Evolutionary conservation across 164 flowering plant species (phyloP), one percentile per base, ranked within the genome.

Genomic region (Vitis rupestris): DNA sequence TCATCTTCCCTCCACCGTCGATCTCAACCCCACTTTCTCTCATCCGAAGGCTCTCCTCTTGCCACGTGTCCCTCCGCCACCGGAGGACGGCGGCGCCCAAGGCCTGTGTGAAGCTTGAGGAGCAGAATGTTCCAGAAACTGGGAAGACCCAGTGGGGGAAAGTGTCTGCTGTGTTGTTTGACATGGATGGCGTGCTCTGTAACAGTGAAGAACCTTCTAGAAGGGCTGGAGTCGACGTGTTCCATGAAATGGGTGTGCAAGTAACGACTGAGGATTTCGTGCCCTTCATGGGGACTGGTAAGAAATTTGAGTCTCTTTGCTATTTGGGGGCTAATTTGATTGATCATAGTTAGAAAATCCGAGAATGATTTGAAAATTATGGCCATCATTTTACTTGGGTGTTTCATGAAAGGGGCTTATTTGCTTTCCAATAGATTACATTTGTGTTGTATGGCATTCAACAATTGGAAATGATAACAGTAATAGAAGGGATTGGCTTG

Each of bases 111-210:
- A 83, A 84, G 65, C 70, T 82, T 23, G 89, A 86, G 61, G 85
- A 83, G 64, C 68, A 76, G 74, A 71, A 64, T 44, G 73, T 44
- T 4, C 31, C 66, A 10, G 81, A 51, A 50, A 63, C 64, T 1
- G 63, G 74, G 2, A 80, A 44, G 29, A 65, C 63, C 2, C 77
- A 77, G 65, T 90, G 97, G 99, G 97, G 89, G 27, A 93, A 87
- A 75, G 98, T 95, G n/a, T 95, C 97, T 37, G 99, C 98, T 11
- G 98, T 95, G 68, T 67, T 95, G 44, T 95, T 95, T 60, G 99
- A 95, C 73, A 95, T 95, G 97, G 99, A 95, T 66, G 98, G 99
- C 10, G 98, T 95, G 60, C 82, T 95, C 44, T 95, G 99, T 76
- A 83, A 95, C 76, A 93, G 99, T 66, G 99, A 95, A 73, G 91